phyloP scores from a whole-genome alignment of 768 basidiomycete genomes.

The Macrolepiota dolichaula region DNA sequence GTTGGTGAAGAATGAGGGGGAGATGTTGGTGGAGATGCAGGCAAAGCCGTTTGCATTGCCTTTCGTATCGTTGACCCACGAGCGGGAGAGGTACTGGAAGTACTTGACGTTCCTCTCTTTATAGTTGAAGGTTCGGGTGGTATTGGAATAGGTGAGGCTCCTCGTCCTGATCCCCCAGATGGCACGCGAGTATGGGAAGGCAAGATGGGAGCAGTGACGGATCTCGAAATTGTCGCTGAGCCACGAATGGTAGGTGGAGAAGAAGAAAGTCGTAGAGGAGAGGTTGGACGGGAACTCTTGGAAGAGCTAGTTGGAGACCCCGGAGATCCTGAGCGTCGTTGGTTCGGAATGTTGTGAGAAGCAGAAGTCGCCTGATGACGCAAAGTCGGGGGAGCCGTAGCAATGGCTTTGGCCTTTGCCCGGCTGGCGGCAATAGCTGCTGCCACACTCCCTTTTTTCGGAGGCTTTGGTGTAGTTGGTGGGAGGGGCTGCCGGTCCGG shows the following conservation, averaged over 20 bases:
- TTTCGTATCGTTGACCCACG: slow-evolving; percentile 31
- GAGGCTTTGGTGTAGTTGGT: slow-evolving; percentile 48
- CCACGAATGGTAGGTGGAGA: slow-evolving; percentile 45
- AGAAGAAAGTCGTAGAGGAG: slow-evolving; percentile 44
- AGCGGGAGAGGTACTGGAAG: slow-evolving; percentile 33
- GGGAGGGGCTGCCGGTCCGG: slow-evolving; percentile 39
- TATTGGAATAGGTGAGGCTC: slow-evolving; percentile 36
- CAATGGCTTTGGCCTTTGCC: slow-evolving; percentile 82
- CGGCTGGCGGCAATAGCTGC: slow-evolving; percentile 89
- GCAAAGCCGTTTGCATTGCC: slow-evolving; percentile 32
- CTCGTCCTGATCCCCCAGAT: slow-evolving; percentile 31
- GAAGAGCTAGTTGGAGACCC: slow-evolving; percentile 30
- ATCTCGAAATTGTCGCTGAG: slow-evolving; percentile 38
- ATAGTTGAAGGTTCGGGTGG: slow-evolving; percentile 33
- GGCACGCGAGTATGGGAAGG: slow-evolving; percentile 36
- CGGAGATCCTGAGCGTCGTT: slow-evolving; percentile 42
- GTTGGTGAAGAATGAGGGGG: slow-evolving; percentile 28
- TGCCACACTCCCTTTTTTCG: slow-evolving; percentile 80
- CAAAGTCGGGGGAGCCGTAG: slow-evolving; percentile 74
- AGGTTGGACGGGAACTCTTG: slow-evolving; percentile 37
- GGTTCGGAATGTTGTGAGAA: slow-evolving; percentile 48
- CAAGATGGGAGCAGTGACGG: slow-evolving; percentile 34
- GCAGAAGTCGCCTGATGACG: slow-evolving; percentile 81
- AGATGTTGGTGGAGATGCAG: slow-evolving; percentile 34
- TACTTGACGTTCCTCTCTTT: slow-evolving; percentile 48